These are phyloP conservation scores for Aschersonia sp. DNA, from an alignment of 2,329 filamentous ascomycete genomes.

Conservation along the genomic window DNA sequence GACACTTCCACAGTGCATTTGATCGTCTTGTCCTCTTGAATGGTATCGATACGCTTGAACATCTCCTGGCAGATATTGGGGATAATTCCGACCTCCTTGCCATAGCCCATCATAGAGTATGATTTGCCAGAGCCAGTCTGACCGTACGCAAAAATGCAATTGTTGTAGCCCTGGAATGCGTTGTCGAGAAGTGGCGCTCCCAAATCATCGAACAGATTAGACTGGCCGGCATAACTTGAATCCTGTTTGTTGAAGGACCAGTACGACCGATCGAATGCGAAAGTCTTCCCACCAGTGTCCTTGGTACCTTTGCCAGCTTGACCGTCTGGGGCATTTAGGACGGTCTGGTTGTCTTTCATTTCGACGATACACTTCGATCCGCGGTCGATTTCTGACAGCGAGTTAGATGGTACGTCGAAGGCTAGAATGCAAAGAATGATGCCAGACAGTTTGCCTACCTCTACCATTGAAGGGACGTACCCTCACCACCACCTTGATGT, in stretches of 20 bases:
- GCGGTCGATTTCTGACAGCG: constrained; percentile 62
- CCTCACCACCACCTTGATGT: constrained; percentile 99
- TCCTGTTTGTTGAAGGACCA: constrained; percentile 90
- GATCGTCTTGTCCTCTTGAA: constrained; percentile 60
- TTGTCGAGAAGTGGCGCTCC: constrained; percentile 89
- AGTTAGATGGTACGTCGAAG: background rate
- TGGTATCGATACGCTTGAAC: constrained; percentile 69
- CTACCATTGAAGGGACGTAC: constrained; percentile 88
- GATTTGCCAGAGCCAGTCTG: constrained; percentile 98
- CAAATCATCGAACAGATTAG: constrained; percentile 76
- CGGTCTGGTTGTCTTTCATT: constrained; percentile 87
- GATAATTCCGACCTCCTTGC: constrained; percentile 88
- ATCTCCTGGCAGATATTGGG: constrained; percentile 95
- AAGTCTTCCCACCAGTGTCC: constrained; percentile 62
- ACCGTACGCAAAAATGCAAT: constrained; percentile 98
- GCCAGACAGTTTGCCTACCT: constrained; percentile 40
- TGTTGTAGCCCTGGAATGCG: constrained; percentile 97
- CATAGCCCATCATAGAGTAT: constrained; percentile 99
- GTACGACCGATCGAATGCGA: constrained; percentile 94
- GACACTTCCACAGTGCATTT: constrained; percentile 94
- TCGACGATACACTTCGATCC: constrained; percentile 92
- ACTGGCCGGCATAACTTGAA: constrained; percentile 75
- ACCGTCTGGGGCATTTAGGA: constrained; percentile 61
- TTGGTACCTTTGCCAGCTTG: constrained; percentile 51
- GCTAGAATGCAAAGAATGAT: background rate